These are phyloP conservation scores for Filosporella fistucella DNA, from an alignment of 495 filamentous ascomycete genomes.

Conservation along the genomic window DNA sequence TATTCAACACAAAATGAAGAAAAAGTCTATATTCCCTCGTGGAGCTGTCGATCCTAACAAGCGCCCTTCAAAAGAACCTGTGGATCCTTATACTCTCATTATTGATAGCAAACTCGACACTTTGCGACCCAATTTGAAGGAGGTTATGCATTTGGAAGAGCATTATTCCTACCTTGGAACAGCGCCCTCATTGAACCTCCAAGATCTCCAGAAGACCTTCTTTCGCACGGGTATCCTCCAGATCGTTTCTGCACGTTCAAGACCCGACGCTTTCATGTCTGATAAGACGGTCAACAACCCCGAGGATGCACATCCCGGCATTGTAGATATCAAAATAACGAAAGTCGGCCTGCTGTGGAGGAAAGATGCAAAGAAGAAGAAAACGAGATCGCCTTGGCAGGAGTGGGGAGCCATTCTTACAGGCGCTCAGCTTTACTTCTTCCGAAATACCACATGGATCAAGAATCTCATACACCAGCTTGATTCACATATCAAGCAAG, in stretches of 20 bases:
- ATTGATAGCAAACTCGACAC: slow-evolving; percentile 81
- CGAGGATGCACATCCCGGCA: slow-evolving; percentile 80
- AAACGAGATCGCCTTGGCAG: slow-evolving; percentile 92
- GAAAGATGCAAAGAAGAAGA: slow-evolving; percentile 92
- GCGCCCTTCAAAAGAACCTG: slow-evolving; percentile 69
- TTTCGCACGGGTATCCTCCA: slow-evolving; percentile 87
- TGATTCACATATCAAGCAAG: slow-evolving; percentile 69
- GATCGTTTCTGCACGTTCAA: slow-evolving; percentile 86
- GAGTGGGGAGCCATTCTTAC: slow-evolving; percentile 98
- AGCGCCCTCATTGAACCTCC: slow-evolving; percentile 65
- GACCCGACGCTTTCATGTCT: slow-evolving; percentile 91
- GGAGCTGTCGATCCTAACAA: slow-evolving; percentile 61
- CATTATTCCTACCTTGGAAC: slow-evolving; percentile 85
- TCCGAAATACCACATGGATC: slow-evolving; percentile 88
- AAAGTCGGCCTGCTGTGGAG: slow-evolving; percentile 96
- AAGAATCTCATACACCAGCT: slow-evolving; percentile 84
- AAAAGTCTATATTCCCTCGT: slow-evolving; percentile 68
- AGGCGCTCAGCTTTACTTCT: slow-evolving; percentile 93
- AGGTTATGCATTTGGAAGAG: slow-evolving; percentile 89
- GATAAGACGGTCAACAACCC: slow-evolving; percentile 80
- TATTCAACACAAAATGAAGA: slow-evolving; percentile 59
- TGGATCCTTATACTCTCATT: slow-evolving; percentile 93
- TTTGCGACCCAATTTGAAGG: slow-evolving; percentile 78
- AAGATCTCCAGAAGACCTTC: slow-evolving; percentile 77
- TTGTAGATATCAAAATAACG: slow-evolving; percentile 95